Conservation (phyloP, 2,329 filamentous ascomycete genomes). For the Botryosphaeria dothidea region DNA sequence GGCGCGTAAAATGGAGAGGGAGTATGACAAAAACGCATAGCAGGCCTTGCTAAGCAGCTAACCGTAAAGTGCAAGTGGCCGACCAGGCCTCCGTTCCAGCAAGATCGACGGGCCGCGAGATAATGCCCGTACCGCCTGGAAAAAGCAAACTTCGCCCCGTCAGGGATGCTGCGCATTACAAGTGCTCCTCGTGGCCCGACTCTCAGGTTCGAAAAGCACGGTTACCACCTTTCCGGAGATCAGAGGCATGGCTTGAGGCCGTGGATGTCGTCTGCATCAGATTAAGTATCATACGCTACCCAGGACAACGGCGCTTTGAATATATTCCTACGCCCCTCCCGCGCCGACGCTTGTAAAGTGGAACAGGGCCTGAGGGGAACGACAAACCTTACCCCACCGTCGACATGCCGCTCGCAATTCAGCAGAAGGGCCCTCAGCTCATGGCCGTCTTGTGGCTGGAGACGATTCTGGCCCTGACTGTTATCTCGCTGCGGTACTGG, state of each 20-base stretch:
- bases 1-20: neutral
- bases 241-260: neutral
- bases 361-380: neutral
- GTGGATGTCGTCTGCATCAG: neutral
- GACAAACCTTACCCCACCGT: neutral
- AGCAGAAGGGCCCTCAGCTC: neutral
- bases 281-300: neutral
- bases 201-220: neutral
- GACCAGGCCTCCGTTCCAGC: neutral
- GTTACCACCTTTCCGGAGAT: neutral
- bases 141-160: neutral
- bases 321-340: constrained; percentile 1
- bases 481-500: constrained; percentile 4
- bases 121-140: neutral
- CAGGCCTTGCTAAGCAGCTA: neutral
- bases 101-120: neutral
- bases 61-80: neutral
- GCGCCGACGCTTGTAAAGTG: neutral
- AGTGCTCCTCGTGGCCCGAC: neutral
- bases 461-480: neutral
- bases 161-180: neutral
- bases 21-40: neutral
- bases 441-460: constrained; percentile 7
- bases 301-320: neutral
- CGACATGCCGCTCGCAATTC: neutral